Conservation (phyloP, 2,329 filamentous ascomycete genomes). For the Lachnellula suecica region DNA sequence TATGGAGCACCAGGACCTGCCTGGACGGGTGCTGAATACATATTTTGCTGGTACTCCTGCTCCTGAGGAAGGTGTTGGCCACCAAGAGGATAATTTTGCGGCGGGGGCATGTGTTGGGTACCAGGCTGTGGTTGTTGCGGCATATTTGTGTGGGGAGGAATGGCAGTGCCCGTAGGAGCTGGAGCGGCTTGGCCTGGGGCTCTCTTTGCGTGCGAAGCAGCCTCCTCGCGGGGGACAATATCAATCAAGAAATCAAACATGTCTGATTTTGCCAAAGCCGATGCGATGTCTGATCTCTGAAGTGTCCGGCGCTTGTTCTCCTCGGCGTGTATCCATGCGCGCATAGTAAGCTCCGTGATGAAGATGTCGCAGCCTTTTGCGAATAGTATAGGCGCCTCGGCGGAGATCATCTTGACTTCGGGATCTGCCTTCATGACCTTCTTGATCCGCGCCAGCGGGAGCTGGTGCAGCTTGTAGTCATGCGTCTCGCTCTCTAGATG, state of each 20-base stretch:
- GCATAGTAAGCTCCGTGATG: slow-evolving; percentile 98
- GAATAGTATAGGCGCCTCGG: slow-evolving; percentile 95
- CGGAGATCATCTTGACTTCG: slow-evolving; percentile 99
- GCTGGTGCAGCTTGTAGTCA: slow-evolving; percentile 97
- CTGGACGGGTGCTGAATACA: slow-evolving; percentile 81
- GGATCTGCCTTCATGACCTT: slow-evolving; percentile 99
- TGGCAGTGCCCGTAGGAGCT: slow-evolving; percentile 46
- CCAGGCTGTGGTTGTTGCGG: slow-evolving; percentile 41
- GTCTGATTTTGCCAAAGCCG: slow-evolving; percentile 92
- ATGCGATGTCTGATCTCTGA: slow-evolving; percentile 94
- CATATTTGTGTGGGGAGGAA: slow-evolving; percentile 48
- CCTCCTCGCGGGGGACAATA: slow-evolving; percentile 95
- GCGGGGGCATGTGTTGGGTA: slow-evolving; percentile 61
- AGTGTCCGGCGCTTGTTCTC: slow-evolving; percentile 97
- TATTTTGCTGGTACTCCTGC: slow-evolving; percentile 76
- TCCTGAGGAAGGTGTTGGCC: slow-evolving; percentile 63
- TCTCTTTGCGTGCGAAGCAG: slow-evolving; percentile 80
- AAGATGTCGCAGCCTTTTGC: slow-evolving; percentile 99
- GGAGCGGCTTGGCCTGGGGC: slow-evolving; percentile 46
- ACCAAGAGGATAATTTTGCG: slow-evolving; percentile 60
- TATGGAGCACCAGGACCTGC: slow-evolving; percentile 70
- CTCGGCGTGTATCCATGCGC: slow-evolving; percentile 98
- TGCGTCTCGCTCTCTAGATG: slow-evolving; percentile 93
- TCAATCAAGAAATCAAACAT: slow-evolving; percentile 99
- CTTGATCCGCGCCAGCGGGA: slow-evolving; percentile 97